Base-by-base conservation (phyloP, 768 basidiomycete species). In the Leccinellum rugosiceps region DNA sequence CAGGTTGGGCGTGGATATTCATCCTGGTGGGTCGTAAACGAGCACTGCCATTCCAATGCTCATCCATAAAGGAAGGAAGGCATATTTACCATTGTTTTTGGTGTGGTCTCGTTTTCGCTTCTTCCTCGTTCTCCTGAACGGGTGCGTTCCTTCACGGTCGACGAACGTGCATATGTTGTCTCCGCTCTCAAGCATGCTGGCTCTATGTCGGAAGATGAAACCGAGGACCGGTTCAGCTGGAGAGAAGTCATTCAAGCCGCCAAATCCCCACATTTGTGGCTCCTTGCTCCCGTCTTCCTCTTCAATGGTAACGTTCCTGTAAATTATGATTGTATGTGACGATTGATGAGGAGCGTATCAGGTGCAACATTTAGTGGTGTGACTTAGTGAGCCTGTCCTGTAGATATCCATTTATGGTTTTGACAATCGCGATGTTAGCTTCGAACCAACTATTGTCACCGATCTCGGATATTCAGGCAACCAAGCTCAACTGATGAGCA, bases 1-100 rank as follows among this genome's bases (percentile, higher is more conserved):
- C 78, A 6, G 85, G 82, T 4, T 86, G 86, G 86, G 74, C 79
- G 35, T 86, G 82, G 84, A 77, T 84, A 60, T 82, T n/a, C n/a
- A n/a, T n/a, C n/a, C n/a, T n/a, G n/a, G n/a, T n/a, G n/a, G n/a
- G n/a, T n/a, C n/a, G n/a, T n/a, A n/a, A n/a, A n/a, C n/a, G n/a
- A n/a, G n/a, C n/a, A n/a, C n/a, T n/a, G n/a, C n/a, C n/a, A n/a
- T n/a, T n/a, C n/a, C n/a, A n/a, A n/a, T n/a, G n/a, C n/a, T n/a
- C n/a, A n/a, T n/a, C n/a, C n/a, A n/a, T 83, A 17, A 32, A 10
- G 28, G 26, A 34, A 75, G 70, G 82, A 89, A 69, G 88, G 88
- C 1, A 70, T 80, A 2, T 83, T 90, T 69, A 87, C 87, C 0
- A 72, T 82, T 54, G 48, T 80, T 2, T 82, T 85, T 57, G 89